Base-by-base conservation (phyloP, 2,329 filamentous ascomycete genomes). In the Gnomoniopsis sp. region DNA sequence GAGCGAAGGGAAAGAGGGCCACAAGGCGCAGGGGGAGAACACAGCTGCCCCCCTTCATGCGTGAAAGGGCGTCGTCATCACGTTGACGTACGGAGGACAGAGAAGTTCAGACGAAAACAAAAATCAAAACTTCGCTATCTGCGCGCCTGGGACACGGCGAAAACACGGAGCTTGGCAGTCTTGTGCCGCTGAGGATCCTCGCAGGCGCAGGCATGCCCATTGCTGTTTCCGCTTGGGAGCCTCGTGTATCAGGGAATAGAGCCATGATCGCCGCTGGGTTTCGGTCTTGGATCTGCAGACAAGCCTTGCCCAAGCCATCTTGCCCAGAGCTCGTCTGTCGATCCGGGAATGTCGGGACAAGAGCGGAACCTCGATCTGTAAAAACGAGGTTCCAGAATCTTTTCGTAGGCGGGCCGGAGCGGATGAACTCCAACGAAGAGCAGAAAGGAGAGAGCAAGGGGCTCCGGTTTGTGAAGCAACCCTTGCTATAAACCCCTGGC, bases 21-120 rank as follows among this genome's bases (percentile, higher is more conserved):
- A 30, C 26, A 30, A 30, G 43, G 43, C n/a, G 36, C 50, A 53
- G 50, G 50, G 34, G 50, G 17, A 41, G 17, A 21, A n/a, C 3
- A 41, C n/a, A 3, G 34, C 38, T 43, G 38, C 38, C n/a, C 38
- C 36, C 36, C 49, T 26, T 23, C n/a, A 41, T 43, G 50, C 50
- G 12, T 23, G 17, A 23, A 30, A 17, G 34, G 43, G 44, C 23
- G 17, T 54, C 52, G 52, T 54, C 52, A 54, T 43, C 12, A 43
- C 14, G 44, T 43, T 54, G 52, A 54, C 52, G 52, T 47, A 46
- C 43, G 41, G 43, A 15, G 26, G n/a, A 47, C 43, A 41, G 43
- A 15, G 26, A 21, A 47, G 21, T 47, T 54, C 52, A 47, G 52
- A 54, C 43, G 52, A 46, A 47, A 54, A 54, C 52, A 54, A 36